These are phyloP conservation scores for Aschersonia sp. DNA, from an alignment of 2,329 filamentous ascomycete species.

Conservation along the genomic window DNA sequence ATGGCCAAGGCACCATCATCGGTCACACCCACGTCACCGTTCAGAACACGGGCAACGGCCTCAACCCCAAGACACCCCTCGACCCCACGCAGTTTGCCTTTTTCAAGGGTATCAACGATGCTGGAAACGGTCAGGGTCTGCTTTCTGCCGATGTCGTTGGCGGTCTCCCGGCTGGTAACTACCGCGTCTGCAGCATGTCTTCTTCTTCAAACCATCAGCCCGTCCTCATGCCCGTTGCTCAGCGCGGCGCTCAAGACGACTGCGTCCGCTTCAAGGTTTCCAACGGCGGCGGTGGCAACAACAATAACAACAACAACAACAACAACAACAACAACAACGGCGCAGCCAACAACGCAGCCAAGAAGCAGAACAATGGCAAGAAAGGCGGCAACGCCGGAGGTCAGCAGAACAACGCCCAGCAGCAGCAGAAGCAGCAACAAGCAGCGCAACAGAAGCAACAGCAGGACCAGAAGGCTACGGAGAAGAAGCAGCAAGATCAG, in stretches of 20 bases:
- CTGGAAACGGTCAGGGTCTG: conserved; percentile 38
- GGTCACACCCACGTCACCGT: conserved; percentile 47
- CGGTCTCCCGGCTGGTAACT: conserved; percentile 47
- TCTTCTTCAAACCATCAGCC: conserved; percentile 52
- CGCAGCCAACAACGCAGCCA: too few species aligned
- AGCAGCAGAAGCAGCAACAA: too few species aligned
- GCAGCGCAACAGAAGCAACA: too few species aligned
- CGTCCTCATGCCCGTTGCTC: conserved; percentile 50
- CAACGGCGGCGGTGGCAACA: conserved; percentile 7
- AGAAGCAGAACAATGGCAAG: too few species aligned
- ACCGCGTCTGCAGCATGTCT: conserved; percentile 51
- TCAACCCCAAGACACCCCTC: conserved; percentile 36
- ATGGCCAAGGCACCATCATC: conserved; percentile 32
- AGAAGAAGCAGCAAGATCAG: too few species aligned
- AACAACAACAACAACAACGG: too few species aligned
- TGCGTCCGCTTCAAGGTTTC: conserved; percentile 45
- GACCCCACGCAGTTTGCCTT: conserved; percentile 41
- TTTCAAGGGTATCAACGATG: conserved; percentile 55
- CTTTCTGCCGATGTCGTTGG: conserved; percentile 38
- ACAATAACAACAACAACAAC: too few species aligned
- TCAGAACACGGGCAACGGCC: conserved; percentile 35
- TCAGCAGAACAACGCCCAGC: too few species aligned
- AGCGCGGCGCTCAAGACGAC: conserved; percentile 53
- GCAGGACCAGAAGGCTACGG: too few species aligned
- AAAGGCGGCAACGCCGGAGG: too few species aligned